Percentiles rank a stretch among this genome's conserved stretches.
These are phyloP conservation scores for Candida insectorum DNA, from an alignment of 805 yeast species.

Conservation along the genomic window DNA sequence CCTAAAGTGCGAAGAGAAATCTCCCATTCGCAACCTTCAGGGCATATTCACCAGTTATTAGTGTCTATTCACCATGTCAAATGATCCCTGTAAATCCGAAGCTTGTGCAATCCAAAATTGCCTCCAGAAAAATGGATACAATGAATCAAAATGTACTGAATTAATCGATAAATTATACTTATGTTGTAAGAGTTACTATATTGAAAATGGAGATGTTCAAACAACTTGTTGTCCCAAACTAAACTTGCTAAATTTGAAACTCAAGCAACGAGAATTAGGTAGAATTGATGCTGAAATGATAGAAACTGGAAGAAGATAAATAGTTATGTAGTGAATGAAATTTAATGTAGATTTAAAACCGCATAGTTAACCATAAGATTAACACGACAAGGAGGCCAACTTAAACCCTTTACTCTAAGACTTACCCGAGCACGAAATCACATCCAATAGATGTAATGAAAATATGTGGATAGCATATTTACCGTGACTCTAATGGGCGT, in stretches of 20 bases:
- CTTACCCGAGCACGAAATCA: slow-evolving; percentile 89
- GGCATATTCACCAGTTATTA: background rate
- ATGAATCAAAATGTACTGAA: slow-evolving; percentile 72
- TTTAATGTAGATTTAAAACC: slow-evolving; percentile 68
- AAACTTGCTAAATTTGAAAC: slow-evolving; percentile 55
- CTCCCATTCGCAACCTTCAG: background rate
- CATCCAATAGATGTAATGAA: slow-evolving; percentile 42
- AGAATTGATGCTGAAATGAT: slow-evolving; percentile 55
- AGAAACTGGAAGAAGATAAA: slow-evolving; percentile 12
- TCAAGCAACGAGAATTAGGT: slow-evolving; percentile 59
- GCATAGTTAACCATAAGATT: slow-evolving; percentile 57
- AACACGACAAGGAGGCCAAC: slow-evolving; percentile 52
- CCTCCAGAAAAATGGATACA: slow-evolving; percentile 54
- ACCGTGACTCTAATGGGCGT: slow-evolving; percentile 83
- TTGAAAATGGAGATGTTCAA: slow-evolving; percentile 54
- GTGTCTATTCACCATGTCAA: background rate
- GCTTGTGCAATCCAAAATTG: slow-evolving; percentile 88
- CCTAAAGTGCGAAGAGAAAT: too few species aligned
- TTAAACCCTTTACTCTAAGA: slow-evolving; percentile 66
- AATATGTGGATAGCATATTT: slow-evolving; percentile 49
- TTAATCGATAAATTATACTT: slow-evolving; percentile 67
- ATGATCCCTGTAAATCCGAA: slow-evolving; percentile 60
- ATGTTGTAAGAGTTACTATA: slow-evolving; percentile 71
- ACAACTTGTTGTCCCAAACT: slow-evolving; percentile 80
- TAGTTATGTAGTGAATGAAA: background rate